Conservation (phyloP, 106 monocot species). For the Dioscorea alata region DNA sequence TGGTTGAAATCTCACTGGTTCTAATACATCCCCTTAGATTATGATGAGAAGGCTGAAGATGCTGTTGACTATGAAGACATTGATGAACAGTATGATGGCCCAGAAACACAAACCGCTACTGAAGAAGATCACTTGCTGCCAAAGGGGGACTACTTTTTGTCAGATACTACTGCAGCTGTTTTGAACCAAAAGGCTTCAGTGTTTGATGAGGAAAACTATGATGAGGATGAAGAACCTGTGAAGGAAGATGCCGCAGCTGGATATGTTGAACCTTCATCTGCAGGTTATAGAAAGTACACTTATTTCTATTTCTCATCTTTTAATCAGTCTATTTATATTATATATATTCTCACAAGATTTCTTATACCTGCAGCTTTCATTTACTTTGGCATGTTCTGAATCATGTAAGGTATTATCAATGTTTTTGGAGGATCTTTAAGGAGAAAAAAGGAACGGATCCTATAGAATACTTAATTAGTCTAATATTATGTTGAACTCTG, state of each 20-base stretch:
- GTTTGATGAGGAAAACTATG: conserved; percentile 97
- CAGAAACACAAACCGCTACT: conserved; percentile 60
- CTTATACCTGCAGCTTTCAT: too few relatives aligned
- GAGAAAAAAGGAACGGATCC: too few relatives aligned
- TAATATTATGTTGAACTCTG: too few relatives aligned
- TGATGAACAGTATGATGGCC: conserved; percentile 98
- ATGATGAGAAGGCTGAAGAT: conserved; percentile 96
- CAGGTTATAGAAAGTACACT: neutral
- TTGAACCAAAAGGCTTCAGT: conserved; percentile 52
- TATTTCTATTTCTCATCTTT: too few relatives aligned
- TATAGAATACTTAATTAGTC: too few relatives aligned
- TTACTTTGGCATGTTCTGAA: too few relatives aligned
- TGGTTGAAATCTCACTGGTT: neutral
- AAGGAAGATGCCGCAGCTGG: conserved; percentile 30
- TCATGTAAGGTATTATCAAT: too few relatives aligned
- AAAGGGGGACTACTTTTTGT: conserved; percentile 62
- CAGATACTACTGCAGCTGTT: conserved; percentile 38
- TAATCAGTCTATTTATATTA: too few relatives aligned
- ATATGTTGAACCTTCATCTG: neutral
- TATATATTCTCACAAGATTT: too few relatives aligned
- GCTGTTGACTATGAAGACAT: conserved; percentile 97
- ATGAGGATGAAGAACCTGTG: conserved; percentile 71
- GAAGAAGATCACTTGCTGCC: conserved; percentile 71
- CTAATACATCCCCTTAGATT: conserved; percentile 46
- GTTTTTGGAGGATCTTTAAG: too few relatives aligned